Evolutionary conservation across 148 eudicot species (phyloP), one percentile per base, ranked within the genome.

Genomic region (Diospyros kaki): DNA sequence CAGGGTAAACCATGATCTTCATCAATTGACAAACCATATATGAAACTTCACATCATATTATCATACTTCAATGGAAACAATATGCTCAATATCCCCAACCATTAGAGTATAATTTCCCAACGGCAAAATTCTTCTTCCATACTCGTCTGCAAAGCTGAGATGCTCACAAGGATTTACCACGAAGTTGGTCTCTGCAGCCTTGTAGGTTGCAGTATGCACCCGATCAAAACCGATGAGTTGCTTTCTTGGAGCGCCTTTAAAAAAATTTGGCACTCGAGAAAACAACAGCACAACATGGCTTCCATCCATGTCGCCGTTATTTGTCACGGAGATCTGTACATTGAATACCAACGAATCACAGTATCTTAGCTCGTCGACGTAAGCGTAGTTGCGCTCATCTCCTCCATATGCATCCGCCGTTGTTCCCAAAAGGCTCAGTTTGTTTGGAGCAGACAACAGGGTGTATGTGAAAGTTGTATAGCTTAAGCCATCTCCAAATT

Each of bases 401-500:
- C 74, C 75, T 59, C 42, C 71, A 41, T 80, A 9, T 72, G 77
- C 72, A 41, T 73, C 28, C 12, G 81, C 80, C 17, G 74, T 38
- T 44, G 73, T 74, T 66, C 77, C 75, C 5, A 46, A 68, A 73
- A 91, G 60, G 56, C 65, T 81, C 58, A 91, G 9, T 60, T 51
- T 83, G 43, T 56, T 66, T 45, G 98, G 98, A 11, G 86, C 86
- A 46, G 92, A 83, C 68, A 88, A n/a, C 65, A 93, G 66, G 73
- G 84, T 86, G 86, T 91, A 88, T 5, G 81, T 81, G 89, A 82
- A 91, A 17, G 39, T 78, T 11, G 98, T 81, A 67, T 93, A 96
- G 88, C 98, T 93, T 67, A 91, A 79, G 72, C 99, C 98, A 55
- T 96, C 78, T 63, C 99, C 99, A 75, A 96, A 96, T 39, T 72